Evolutionary conservation across 768 basidiomycete species (phyloP).

Genomic region (Exidia glandulosa): DNA sequence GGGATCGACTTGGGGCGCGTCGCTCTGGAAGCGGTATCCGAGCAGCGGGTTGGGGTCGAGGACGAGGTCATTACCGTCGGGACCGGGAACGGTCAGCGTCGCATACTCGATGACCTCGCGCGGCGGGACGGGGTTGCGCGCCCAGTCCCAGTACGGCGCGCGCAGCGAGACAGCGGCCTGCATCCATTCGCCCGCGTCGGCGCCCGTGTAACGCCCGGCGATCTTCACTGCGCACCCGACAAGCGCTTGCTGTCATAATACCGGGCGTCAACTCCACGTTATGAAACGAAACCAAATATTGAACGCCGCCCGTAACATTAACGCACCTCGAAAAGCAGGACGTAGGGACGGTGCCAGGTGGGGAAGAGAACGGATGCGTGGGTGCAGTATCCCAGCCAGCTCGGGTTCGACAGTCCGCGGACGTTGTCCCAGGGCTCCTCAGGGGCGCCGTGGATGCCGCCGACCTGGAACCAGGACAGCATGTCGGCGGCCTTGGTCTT

Average conservation of each 20-base stretch:
- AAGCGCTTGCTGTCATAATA: neutral
- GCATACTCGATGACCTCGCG: constrained; percentile 25
- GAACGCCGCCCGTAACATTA: neutral
- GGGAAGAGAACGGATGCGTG: constrained; percentile 44
- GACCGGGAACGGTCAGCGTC: constrained; percentile 23
- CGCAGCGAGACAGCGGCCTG: constrained; percentile 26
- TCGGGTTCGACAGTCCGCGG: constrained; percentile 14
- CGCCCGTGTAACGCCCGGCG: neutral
- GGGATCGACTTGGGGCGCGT: constrained; percentile 8
- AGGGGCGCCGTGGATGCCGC: constrained; percentile 43
- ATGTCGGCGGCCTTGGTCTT: constrained; percentile 18
- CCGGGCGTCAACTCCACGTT: neutral
- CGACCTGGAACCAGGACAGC: constrained; percentile 33
- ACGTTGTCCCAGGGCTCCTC: constrained; percentile 33
- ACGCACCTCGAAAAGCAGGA: constrained; percentile 38
- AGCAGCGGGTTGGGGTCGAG: constrained; percentile 24
- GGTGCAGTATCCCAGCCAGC: constrained; percentile 42
- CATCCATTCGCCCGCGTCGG: constrained; percentile 15
- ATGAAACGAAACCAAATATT: neutral
- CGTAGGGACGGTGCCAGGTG: constrained; percentile 45
- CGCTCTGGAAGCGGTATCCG: constrained; percentile 25
- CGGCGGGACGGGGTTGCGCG: constrained; percentile 27
- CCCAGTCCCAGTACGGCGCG: constrained; percentile 45
- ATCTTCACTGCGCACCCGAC: neutral
- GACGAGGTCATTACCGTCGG: constrained; percentile 17